Base-by-base conservation (phyloP, 305 asterid genomes). In the Coffea humblotiana region DNA sequence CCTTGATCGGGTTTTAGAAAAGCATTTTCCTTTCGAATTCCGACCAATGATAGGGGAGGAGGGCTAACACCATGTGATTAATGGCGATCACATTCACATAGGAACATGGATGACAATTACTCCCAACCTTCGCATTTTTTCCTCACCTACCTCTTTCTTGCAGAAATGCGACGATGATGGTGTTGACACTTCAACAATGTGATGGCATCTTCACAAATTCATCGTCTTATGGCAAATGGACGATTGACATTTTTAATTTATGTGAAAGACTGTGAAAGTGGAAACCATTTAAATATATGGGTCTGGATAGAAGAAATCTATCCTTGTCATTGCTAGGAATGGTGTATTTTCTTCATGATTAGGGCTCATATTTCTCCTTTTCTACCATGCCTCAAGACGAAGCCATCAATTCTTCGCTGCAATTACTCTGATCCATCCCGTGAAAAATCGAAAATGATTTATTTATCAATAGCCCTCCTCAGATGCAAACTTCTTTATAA, bases 101-200 rank as follows among this genome's bases (percentile, higher is more conserved):
- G 13, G 79, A 74, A 74, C 78, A 74, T 32, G 37, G 66, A 74
- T 74, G 49, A 54, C 66, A 74, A 35, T 54, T 32, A 32, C 63
- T 54, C 35, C 67, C 19, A 35, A n/a, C 13, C 47, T 74, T 54
- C 52, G 27, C 65, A 51, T n/a, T n/a, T n/a, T 66, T 66, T 66
- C 9, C 71, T 66, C 71, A 32, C 45, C 11, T 66, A 45, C 23
- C 15, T 66, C 71, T 66, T 64, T 66, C 23, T 32, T 6, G 32
- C 13, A 29, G 45, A 14, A 5, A 66, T 45, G 11, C 6, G 2
- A 25, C 18, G 6, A n/a, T 9, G 15, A 2, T 63, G 35, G 37
- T 25, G 15, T 63, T 63, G 68, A 61, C 10, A 61, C 8, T 56
- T 18, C 19, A 5, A 27, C 35, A 64, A 11, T 25, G 69, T 25